Evolutionary conservation across 148 eudicot genomes (phyloP), one percentile per base, ranked within the genome.

Genomic region (Amaranthus cruentus): DNA sequence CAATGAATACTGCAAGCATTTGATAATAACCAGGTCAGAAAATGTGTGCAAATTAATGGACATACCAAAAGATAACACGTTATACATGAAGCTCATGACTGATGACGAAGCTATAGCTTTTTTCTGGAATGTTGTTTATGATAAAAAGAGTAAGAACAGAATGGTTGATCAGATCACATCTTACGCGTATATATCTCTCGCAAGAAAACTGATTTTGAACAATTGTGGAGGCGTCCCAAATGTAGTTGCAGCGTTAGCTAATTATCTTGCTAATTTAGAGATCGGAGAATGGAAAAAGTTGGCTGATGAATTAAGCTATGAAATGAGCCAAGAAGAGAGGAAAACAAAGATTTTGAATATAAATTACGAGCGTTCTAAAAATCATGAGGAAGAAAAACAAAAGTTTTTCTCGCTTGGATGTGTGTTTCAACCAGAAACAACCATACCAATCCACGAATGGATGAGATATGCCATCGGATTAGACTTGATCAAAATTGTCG

Each of bases 381-480:
- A 63, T 1, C 38, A 44, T 56, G 53, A 66, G 0, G 42, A 68
- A 5, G 68, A 68, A 50, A 58, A 28, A 28, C 38, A 60, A 12
- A 68, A 1, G 7, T 68, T 75, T 43, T 75, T 68, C 51, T 59
- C 68, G 53, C 73, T 75, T 50, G 66, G 66, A 9, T 68, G 67
- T 14, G 14, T 75, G 62, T 75, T 46, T 68, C 72, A 65, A 2
- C 38, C 28, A 6, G 72, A 55, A 7, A 6, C 50, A 58, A 48
- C 58, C 2, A 49, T 68, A 47, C 4, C 14, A 0, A 49, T 75
- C 0, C 14, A 56, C 5, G 42, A 56, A 11, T 4, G 66, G 46
- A 46, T 75, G 71, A 56, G 77, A 7, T 75, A 55, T 55, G 77
- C 64, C 54, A 75, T 75, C 28, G 77, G 77, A 18, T 47, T 75